These are phyloP conservation scores for Berberis thunbergii DNA, from an alignment of 164 flowering plant genomes.

Conservation along the genomic window DNA sequence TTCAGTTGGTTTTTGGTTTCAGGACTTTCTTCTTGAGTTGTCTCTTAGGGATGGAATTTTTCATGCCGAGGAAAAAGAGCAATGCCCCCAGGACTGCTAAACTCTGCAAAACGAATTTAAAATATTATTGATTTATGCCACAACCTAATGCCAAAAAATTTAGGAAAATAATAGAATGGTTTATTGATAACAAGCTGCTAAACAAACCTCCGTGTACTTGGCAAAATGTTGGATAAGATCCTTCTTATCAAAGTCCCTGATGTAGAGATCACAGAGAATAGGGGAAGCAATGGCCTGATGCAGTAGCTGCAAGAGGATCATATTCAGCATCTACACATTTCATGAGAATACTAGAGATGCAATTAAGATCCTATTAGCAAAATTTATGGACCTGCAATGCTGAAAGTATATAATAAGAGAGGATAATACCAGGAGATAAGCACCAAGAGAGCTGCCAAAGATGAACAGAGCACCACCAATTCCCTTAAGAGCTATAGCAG, in stretches of 20 bases:
- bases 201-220: constrained; percentile 56
- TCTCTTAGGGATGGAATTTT: constrained; percentile 47
- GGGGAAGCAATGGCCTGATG: constrained; percentile 40
- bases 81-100: constrained; percentile 62
- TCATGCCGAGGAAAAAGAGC: constrained; percentile 61
- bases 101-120: constrained; percentile 25
- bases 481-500: constrained; percentile 39
- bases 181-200: neutral
- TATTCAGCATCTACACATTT: neutral
- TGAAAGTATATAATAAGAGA: neutral
- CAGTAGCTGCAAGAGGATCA: neutral
- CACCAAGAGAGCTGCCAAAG: constrained; percentile 50
- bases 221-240: constrained; percentile 42
- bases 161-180: neutral
- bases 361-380: neutral
- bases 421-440: constrained; percentile 40
- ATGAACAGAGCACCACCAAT: constrained; percentile 53
- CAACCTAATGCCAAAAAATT: neutral
- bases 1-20: constrained; percentile 39
- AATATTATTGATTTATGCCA: too few species aligned
- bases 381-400: neutral
- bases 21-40: constrained; percentile 36
- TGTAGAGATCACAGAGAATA: constrained; percentile 65
- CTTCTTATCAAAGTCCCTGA: constrained; percentile 45
- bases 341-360: neutral